phyloP scores from a whole-genome alignment of 352 stramenopile genomes.

The Phytophthora tentaculata region DNA sequence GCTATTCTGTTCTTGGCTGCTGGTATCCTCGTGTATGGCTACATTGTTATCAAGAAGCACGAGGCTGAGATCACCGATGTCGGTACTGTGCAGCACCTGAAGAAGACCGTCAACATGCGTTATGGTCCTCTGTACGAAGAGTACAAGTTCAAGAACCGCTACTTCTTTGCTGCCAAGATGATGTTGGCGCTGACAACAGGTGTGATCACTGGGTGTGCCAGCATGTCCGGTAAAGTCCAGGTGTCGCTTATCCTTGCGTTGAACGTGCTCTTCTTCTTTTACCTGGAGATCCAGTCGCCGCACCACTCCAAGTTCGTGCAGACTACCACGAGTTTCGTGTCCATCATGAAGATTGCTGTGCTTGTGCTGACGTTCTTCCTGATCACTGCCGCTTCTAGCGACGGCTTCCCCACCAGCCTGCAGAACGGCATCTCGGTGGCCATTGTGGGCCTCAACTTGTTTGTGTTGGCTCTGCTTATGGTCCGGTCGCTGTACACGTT shows the following conservation, averaged over 20 bases:
- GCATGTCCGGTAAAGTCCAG: constrained; percentile 54
- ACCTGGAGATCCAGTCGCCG: constrained; percentile 70
- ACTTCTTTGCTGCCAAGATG: constrained; percentile 87
- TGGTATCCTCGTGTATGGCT: constrained; percentile 83
- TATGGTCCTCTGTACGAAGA: constrained; percentile 88
- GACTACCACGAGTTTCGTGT: constrained; percentile 76
- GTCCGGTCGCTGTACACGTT: constrained; percentile 73
- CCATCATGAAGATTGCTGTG: constrained; percentile 79
- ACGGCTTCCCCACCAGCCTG: constrained; percentile 63
- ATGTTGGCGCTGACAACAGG: constrained; percentile 69
- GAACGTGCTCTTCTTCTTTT: constrained; percentile 79
- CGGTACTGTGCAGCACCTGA: constrained; percentile 75
- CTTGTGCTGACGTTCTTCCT: constrained; percentile 80
- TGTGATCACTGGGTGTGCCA: constrained; percentile 65
- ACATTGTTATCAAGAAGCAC: constrained; percentile 73
- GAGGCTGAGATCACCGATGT: constrained; percentile 80
- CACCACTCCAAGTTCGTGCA: constrained; percentile 78
- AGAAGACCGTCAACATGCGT: constrained; percentile 84
- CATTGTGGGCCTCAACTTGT: constrained; percentile 74
- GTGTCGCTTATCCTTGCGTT: constrained; percentile 59
- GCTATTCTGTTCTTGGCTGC: constrained; percentile 70
- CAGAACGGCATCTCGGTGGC: constrained; percentile 75
- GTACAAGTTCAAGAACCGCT: constrained; percentile 89
- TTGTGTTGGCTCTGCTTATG: constrained; percentile 72
- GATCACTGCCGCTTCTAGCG: constrained; percentile 56